phyloP scores from a whole-genome alignment of 441 rosid genomes.

The Macaranga tanarius region DNA sequence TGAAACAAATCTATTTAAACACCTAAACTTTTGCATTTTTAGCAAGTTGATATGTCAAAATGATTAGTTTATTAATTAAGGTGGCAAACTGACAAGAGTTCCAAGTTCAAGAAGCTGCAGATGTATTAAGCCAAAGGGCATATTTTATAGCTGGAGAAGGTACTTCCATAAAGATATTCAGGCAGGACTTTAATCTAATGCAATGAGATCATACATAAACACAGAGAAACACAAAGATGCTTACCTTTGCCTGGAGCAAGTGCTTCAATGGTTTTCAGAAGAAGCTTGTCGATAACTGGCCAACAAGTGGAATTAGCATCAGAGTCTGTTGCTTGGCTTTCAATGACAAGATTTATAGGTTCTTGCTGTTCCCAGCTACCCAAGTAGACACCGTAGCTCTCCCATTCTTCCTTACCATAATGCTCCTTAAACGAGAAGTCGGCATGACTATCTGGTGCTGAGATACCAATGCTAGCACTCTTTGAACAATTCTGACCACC shows the following conservation, averaged over 20 bases:
- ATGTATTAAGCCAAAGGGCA: no score
- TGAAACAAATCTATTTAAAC: no score
- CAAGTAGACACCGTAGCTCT: slow-evolving; percentile 45
- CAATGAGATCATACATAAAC: not conserved
- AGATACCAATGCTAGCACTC: slow-evolving; percentile 35
- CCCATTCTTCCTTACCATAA: slow-evolving; percentile 45
- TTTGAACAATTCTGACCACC: slow-evolving; percentile 43
- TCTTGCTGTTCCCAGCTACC: slow-evolving; percentile 48
- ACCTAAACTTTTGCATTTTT: no score
- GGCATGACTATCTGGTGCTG: slow-evolving; percentile 45
- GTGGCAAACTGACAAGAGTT: no score
- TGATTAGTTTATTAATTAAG: no score
- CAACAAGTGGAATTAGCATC: slow-evolving; percentile 22
- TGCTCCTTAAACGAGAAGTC: slow-evolving; percentile 36
- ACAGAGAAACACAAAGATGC: not conserved
- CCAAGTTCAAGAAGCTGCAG: no score
- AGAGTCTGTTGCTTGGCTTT: slow-evolving; percentile 40
- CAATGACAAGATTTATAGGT: slow-evolving; percentile 41
- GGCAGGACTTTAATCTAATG: not conserved
- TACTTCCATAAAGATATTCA: no score
- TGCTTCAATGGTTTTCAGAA: slow-evolving; percentile 15
- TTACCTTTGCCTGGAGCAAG: slow-evolving; percentile 15
- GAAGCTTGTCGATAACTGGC: slow-evolving; percentile 21
- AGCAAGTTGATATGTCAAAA: no score
- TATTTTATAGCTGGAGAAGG: no score